phyloP scores from a whole-genome alignment of 129 eudicot genomes.

The Lactuca sativa region DNA sequence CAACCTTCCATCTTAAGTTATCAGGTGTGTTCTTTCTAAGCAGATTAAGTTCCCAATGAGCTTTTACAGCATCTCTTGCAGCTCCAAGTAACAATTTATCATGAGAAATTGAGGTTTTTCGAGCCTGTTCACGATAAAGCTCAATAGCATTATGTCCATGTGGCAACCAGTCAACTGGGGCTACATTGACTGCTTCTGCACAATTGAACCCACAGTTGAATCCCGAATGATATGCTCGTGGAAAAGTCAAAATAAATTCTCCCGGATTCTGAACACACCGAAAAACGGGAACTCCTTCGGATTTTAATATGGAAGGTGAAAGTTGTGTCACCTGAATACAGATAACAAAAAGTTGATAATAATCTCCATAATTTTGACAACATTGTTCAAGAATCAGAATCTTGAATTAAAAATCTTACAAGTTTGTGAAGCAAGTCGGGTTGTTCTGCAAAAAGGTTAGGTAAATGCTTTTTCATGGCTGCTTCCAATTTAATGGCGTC shows the following conservation, averaged over 20 bases:
- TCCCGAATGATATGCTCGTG: conserved; percentile 97
- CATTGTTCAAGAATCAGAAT: background rate
- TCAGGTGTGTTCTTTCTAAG: conserved; percentile 59
- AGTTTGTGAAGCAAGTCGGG: conserved; percentile 98
- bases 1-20: conserved; percentile 88
- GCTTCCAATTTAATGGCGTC: conserved; percentile 85
- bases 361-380: background rate
- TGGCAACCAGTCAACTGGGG: conserved; percentile 98
- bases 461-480: conserved; percentile 93
- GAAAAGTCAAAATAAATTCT: conserved; percentile 92
- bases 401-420: conserved; percentile 39
- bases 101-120: conserved; percentile 91
- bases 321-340: conserved; percentile 78
- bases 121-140: conserved; percentile 82
- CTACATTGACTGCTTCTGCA: conserved; percentile 98
- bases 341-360: background rate
- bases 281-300: conserved; percentile 90
- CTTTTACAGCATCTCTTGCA: conserved; percentile 98
- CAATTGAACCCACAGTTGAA: conserved; percentile 96
- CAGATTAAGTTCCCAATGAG: conserved; percentile 89
- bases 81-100: conserved; percentile 96
- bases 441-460: conserved; percentile 89
- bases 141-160: conserved; percentile 96
- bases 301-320: conserved; percentile 75
- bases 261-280: conserved; percentile 92